A percentile compares a stretch with the other conserved stretches of the same genome.
phyloP scores from a whole-genome alignment of 495 filamentous ascomycete genomes.

The Daldinia decipiens region DNA sequence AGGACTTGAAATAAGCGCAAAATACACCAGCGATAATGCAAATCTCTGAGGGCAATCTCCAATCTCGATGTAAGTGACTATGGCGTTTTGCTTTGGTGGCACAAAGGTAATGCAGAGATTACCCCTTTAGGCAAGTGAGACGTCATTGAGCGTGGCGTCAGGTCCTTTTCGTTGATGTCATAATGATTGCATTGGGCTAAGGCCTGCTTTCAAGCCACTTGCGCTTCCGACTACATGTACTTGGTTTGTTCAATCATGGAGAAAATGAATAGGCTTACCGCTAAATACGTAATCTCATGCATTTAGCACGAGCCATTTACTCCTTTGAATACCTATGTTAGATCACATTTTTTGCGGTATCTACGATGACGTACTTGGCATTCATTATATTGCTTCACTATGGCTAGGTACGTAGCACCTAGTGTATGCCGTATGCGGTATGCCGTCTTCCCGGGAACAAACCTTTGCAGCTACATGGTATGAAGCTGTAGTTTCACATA shows the following conservation, averaged over 20 bases:
- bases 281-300: conserved; percentile 25
- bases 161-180: conserved; percentile 38
- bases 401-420: background rate
- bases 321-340: background rate
- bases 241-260: too few relatives aligned
- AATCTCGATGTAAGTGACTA: conserved; percentile 35
- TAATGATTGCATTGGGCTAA: conserved; percentile 15
- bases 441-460: background rate
- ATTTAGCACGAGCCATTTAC: background rate
- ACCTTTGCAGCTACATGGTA: background rate
- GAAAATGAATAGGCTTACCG: conserved; percentile 11
- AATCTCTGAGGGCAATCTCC: conserved; percentile 21
- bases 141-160: conserved; percentile 34
- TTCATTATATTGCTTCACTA: background rate
- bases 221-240: background rate
- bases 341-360: conserved; percentile 7
- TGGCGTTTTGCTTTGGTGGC: conserved; percentile 29
- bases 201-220: conserved; percentile 38
- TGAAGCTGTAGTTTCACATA: background rate
- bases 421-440: too few relatives aligned
- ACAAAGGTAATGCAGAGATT: conserved; percentile 28
- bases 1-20: background rate
- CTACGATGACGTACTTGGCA: conserved; percentile 29
- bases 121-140: conserved; percentile 42
- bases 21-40: conserved; percentile 9